phyloP scores from a whole-genome alignment of 1,284 basidiomycete species.

The Sporisorium scitamineum region DNA sequence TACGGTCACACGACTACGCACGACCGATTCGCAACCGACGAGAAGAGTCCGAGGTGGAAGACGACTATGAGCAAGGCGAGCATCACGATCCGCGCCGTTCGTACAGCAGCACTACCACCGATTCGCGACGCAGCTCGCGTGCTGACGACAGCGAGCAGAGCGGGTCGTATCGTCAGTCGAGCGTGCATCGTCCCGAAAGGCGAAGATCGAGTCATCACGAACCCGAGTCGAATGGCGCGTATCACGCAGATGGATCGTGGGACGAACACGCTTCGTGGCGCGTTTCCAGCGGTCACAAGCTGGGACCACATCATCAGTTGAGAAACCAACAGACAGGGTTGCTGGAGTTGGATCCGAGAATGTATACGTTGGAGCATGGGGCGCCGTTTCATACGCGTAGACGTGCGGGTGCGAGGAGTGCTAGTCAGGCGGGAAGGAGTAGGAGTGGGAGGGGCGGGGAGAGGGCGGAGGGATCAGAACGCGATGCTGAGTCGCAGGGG shows the following conservation, averaged over 20 bases:
- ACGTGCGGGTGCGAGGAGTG: constrained; percentile 7
- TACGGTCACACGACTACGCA: constrained; percentile 16
- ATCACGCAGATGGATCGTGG: constrained; percentile 44
- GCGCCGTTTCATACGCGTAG: constrained; percentile 23
- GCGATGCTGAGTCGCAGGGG: constrained; percentile 22
- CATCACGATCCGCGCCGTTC: constrained; percentile 23
- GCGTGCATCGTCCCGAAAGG: constrained; percentile 33
- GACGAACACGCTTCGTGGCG: constrained; percentile 52
- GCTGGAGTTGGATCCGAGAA: constrained; percentile 37
- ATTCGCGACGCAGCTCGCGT: constrained; percentile 35
- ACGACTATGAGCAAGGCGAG: constrained; percentile 42
- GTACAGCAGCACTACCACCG: constrained; percentile 2
- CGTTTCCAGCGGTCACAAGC: constrained; percentile 52
- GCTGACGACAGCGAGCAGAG: constrained; percentile 21
- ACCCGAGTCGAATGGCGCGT: constrained; percentile 22
- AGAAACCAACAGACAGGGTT: constrained; percentile 41
- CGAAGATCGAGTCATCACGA: constrained; percentile 16
- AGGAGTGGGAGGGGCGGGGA: not conserved
- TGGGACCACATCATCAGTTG: constrained; percentile 52
- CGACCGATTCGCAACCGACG: constrained; percentile 24
- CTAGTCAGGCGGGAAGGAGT: constrained; percentile 2
- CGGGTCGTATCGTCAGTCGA: constrained; percentile 38
- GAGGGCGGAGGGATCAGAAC: not conserved
- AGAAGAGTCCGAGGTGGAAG: constrained; percentile 28
- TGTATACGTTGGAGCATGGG: constrained; percentile 39